phyloP scores from a whole-genome alignment of 306 rosid species.

The Amphicarpaea edgeworthii region DNA sequence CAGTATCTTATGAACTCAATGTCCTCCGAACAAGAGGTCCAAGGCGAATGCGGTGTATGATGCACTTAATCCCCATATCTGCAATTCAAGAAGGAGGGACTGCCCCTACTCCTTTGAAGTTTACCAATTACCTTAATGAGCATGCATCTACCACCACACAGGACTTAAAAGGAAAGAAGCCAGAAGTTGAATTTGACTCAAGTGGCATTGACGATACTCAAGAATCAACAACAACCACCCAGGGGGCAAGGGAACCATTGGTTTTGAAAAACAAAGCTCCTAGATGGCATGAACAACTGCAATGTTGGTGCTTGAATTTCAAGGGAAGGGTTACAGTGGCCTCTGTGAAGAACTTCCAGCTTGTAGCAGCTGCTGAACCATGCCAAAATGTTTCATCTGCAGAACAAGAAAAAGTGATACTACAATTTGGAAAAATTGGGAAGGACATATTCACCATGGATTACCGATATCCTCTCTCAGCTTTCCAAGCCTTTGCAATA shows the following conservation, averaged over 20 bases:
- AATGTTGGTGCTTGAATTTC: conserved; percentile 97
- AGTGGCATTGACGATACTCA: conserved; percentile 33
- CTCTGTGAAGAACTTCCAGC: conserved; percentile 95
- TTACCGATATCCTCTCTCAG: conserved; percentile 91
- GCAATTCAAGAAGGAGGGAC: conserved; percentile 82
- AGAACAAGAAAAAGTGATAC: conserved; percentile 86
- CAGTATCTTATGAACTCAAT: conserved; percentile 82
- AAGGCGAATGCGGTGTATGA: conserved; percentile 81
- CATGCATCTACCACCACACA: conserved; percentile 34
- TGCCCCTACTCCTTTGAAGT: conserved; percentile 83
- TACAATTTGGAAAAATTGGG: conserved; percentile 94
- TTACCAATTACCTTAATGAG: conserved; percentile 51
- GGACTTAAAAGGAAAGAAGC: conserved; percentile 58
- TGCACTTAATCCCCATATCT: conserved; percentile 80
- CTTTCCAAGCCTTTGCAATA: conserved; percentile 95
- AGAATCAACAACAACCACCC: conserved; percentile 46
- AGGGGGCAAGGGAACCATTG: conserved; percentile 55
- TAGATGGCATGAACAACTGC: conserved; percentile 96
- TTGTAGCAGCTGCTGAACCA: conserved; percentile 83
- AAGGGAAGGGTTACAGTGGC: conserved; percentile 96
- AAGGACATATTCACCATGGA: conserved; percentile 98
- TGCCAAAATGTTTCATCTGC: conserved; percentile 62
- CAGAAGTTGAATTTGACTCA: conserved; percentile 47
- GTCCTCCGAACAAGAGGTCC: conserved; percentile 97
- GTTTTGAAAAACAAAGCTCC: conserved; percentile 87